Evolutionary conservation across 2,329 filamentous ascomycete species (phyloP), one percentile per base, ranked within the genome.

Genomic region (Colletotrichum graminicola): DNA sequence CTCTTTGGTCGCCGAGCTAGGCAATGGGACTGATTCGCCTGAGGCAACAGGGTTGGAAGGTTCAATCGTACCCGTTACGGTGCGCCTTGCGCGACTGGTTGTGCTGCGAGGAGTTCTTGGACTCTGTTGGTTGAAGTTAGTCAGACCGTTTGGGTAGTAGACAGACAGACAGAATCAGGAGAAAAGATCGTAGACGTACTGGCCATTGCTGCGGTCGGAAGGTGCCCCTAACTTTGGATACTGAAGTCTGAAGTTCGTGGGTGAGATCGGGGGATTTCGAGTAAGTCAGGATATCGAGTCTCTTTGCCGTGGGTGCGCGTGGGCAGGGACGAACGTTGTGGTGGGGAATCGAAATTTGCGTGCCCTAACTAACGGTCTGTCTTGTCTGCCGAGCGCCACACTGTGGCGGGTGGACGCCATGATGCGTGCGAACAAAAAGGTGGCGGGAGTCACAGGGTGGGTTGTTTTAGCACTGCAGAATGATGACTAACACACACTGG

Each of bases 71-170:
- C 95, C 96, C 96, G 90, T 99, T 99, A 84, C 93, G 92, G 92
- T 99, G 96, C 88, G 94, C 95, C 93, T 99, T 99, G 90, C 93
- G 93, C 85, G 90, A 91, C 92, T 96, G 93, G 89, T 98, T 98
- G 89, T 98, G 94, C 91, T 98, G 95, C 82, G 95, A 98, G 88
- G 94, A 97, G 92, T 98, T 98, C 94, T 98, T 98, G 82, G 96
- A 98, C 91, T 98, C 95, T 98, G 84, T 71, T 6, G 21, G 41
- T 45, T 4, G 43, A 49, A 49, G 41, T 72, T 49, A 72, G 66
- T 41, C 45, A 41, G 32, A n/a, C 36, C 18, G 21, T 39, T 29
- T 63, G 3, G 10, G 66, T 65, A 43, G 75, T 82, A 64, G 83
- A 78, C 74, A 75, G 83, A 78, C 74, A 75, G 23, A 29, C 11